These are phyloP conservation scores for Durio zibethinus DNA, from an alignment of 345 rosid species.

Conservation along the genomic window DNA sequence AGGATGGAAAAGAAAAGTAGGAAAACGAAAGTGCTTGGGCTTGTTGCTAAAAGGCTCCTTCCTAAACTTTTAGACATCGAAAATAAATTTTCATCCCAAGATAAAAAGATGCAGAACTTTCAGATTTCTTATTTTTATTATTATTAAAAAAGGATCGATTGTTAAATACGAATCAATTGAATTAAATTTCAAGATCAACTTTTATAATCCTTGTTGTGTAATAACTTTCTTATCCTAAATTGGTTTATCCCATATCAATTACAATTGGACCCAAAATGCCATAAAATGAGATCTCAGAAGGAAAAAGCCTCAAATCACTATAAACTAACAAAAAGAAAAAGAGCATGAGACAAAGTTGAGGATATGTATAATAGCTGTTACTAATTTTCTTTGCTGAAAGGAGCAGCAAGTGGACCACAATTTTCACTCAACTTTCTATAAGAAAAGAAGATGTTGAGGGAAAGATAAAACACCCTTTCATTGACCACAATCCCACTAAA, in stretches of 20 bases:
- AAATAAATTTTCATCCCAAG: neutral
- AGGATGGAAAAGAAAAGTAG: neutral
- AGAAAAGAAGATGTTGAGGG: neutral
- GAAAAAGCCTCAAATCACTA: neutral
- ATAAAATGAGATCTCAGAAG: neutral
- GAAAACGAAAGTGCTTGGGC: neutral
- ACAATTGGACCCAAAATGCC: neutral
- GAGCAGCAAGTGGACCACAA: neutral
- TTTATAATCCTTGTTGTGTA: neutral
- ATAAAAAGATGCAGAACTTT: neutral
- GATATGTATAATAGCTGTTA: neutral
- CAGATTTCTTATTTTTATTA: no score
- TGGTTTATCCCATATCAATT: neutral
- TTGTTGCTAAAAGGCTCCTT: neutral
- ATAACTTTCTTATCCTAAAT: neutral
- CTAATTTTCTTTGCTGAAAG: neutral
- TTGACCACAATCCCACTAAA: neutral
- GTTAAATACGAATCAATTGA: no score
- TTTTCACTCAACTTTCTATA: neutral
- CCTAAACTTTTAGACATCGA: neutral
- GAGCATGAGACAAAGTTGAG: neutral
- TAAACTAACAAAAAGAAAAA: neutral
- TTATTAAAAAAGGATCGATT: no score
- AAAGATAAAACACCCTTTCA: constrained; percentile 7
- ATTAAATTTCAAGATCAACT: no score